phyloP scores from a whole-genome alignment of 2,329 filamentous ascomycete genomes.

The Claviceps cyperi region DNA sequence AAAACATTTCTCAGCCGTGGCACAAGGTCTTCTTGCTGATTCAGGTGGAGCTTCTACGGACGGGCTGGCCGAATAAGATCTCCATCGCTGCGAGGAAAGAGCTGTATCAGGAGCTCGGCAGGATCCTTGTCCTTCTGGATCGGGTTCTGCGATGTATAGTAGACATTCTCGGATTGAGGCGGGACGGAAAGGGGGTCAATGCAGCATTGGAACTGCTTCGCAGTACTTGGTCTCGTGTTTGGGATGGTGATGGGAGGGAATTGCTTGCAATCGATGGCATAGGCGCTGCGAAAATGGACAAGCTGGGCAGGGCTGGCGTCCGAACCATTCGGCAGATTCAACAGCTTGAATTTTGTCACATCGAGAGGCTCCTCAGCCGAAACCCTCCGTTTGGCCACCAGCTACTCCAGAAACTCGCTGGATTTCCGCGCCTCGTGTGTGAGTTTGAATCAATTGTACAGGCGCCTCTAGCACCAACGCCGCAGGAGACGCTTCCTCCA shows the following conservation, averaged over 20 bases:
- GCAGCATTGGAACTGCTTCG: constrained; percentile 65
- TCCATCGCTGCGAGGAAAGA: constrained; percentile 17
- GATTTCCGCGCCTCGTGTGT: constrained; percentile 50
- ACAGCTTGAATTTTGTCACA: constrained; percentile 48
- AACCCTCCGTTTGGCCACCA: constrained; percentile 74
- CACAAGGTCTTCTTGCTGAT: constrained; percentile 68
- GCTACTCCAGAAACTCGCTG: constrained; percentile 46
- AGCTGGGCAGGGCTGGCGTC: constrained; percentile 57
- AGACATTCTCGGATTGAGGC: constrained; percentile 22
- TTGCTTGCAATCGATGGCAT: constrained; percentile 72
- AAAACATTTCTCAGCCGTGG: constrained; percentile 38
- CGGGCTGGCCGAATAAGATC: constrained; percentile 42
- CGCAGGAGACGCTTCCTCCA: not conserved
- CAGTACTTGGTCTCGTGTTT: constrained; percentile 57
- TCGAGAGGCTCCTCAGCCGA: constrained; percentile 63
- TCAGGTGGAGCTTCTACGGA: constrained; percentile 52
- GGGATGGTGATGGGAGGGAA: constrained; percentile 72
- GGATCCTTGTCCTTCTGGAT: constrained; percentile 21
- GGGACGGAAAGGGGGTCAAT: constrained; percentile 51
- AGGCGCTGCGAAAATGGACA: constrained; percentile 60
- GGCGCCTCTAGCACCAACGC: not conserved
- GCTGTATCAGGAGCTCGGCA: constrained; percentile 17
- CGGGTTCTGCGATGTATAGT: constrained; percentile 22
- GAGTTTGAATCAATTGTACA: constrained; percentile 19
- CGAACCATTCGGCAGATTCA: constrained; percentile 58